Base-by-base conservation (phyloP, 1,139 yeast genomes). In the Meyerozyma elateridarum region DNA sequence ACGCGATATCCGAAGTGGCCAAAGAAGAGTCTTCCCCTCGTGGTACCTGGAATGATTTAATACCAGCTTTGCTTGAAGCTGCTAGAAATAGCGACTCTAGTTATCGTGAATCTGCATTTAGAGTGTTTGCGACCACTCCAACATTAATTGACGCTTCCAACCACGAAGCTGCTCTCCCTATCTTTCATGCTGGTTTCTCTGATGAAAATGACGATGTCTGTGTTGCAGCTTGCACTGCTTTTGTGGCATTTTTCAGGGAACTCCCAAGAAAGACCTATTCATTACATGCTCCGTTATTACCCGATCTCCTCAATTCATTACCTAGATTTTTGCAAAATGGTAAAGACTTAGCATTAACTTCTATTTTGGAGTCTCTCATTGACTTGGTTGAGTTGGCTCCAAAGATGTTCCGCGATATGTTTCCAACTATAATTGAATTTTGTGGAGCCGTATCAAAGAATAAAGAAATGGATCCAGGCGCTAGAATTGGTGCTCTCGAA, bases 381-480 rank as follows among this genome's bases (percentile, higher is more conserved):
- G 97, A 91, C 48, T 71, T 91, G 40, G 96, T 89, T 7, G 93
- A 84, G 45, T 64, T 89, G 41, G 97, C 97, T 8, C 98, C 98
- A 33, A 91, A 89, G 52, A 76, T 91, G 78, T 91, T 91, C 64
- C 78, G 76, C 49, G 87, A 85, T 31, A 85, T 89, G 85, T 89
- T 91, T 56, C 79, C 84, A 31, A 81, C 87, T 16, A 79, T 91
- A 31, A 76, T 89, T 35, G 85, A 85, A 40, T 91, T 91, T 52
- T 79, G 94, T 48, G 72, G 88, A 11, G 76, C 79, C 18, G 91
- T 91, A 20, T 75, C 89, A 32, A 85, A 85, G 51, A 81, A 87
- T 57, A 77, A 73, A 48, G 93, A 85, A 13, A 64, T 88, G 48
- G 97, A 87, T 25, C 70, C 85, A 15, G 62, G 67, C 35, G 81